Conservation (phyloP, 2,329 filamentous ascomycete genomes). For the Monilinia fructigena region DNA sequence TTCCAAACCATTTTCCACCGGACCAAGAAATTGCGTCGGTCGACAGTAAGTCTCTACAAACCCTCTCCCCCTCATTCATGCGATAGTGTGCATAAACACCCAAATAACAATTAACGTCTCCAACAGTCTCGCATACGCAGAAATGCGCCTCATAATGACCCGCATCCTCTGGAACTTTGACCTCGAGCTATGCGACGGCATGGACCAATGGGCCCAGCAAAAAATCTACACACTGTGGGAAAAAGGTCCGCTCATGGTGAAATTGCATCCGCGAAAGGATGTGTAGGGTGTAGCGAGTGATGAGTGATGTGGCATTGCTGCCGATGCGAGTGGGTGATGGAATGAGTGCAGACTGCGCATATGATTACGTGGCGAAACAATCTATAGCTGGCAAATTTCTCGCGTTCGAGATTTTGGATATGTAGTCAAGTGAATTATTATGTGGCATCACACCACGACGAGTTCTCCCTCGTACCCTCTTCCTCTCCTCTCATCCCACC, state of each 20-base stretch:
- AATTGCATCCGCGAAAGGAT: not conserved
- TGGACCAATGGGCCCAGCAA: not conserved
- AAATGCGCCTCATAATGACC: not conserved
- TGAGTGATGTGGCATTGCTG: too few species aligned
- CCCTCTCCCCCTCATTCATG: too few species aligned
- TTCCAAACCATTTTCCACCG: slow-evolving; percentile 24
- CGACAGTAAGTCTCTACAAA: slow-evolving; percentile 15
- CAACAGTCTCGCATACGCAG: not conserved
- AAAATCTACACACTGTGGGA: not conserved
- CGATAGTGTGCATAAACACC: not conserved
- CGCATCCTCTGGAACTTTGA: not conserved
- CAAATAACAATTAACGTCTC: not conserved
- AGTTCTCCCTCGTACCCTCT: too few species aligned
- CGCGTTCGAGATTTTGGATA: too few species aligned
- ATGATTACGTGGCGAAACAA: too few species aligned
- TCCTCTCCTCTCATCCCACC: too few species aligned
- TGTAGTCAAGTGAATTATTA: too few species aligned
- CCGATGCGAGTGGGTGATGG: too few species aligned
- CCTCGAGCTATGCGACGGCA: not conserved
- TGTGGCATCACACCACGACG: too few species aligned
- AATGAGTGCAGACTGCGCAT: too few species aligned
- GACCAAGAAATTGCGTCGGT: slow-evolving; percentile 29
- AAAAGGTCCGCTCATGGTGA: not conserved
- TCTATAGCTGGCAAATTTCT: too few species aligned
- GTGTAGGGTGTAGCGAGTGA: not conserved